Conservation (phyloP, 495 filamentous ascomycete genomes). For the Evansstolkia leycettana region DNA sequence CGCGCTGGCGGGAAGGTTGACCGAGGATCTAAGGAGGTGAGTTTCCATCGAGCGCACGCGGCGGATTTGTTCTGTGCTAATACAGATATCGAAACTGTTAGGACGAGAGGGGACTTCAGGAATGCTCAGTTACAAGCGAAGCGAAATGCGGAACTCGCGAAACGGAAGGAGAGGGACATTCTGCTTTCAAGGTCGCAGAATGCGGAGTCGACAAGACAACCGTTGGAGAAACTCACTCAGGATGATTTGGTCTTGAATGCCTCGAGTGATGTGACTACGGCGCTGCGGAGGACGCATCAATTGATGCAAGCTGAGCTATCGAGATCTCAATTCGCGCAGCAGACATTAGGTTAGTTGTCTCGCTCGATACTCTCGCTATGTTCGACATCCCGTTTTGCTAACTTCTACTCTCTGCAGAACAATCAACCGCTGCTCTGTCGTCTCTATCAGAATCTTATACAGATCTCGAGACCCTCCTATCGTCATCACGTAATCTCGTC, state of each 20-base stretch:
- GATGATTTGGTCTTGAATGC: constrained; percentile 60
- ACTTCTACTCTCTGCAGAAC: constrained; percentile 21
- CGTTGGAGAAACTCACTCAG: constrained; percentile 42
- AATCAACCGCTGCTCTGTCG: constrained; percentile 67
- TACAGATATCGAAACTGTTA: constrained; percentile 19
- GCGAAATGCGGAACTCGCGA: constrained; percentile 57
- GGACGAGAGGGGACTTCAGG: constrained; percentile 64
- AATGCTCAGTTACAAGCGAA: constrained; percentile 76
- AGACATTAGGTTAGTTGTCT: constrained; percentile 52
- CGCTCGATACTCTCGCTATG: not conserved
- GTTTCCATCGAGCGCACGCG: constrained; percentile 11
- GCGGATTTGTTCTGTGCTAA: too few relatives aligned
- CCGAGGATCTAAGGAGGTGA: constrained; percentile 57
- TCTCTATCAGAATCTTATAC: constrained; percentile 70
- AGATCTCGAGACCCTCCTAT: constrained; percentile 62
- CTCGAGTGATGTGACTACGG: constrained; percentile 70
- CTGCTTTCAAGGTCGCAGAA: constrained; percentile 46
- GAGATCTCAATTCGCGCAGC: constrained; percentile 74
- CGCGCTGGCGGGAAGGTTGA: constrained; percentile 49
- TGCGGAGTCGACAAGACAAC: constrained; percentile 20
- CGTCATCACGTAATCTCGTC: constrained; percentile 60
- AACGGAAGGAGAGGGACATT: constrained; percentile 62
- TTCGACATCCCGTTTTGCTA: not conserved
- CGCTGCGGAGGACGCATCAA: constrained; percentile 72
- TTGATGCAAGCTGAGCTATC: constrained; percentile 73